Base-by-base conservation (phyloP, 768 basidiomycete species). In the Boletus barrowsii region DNA sequence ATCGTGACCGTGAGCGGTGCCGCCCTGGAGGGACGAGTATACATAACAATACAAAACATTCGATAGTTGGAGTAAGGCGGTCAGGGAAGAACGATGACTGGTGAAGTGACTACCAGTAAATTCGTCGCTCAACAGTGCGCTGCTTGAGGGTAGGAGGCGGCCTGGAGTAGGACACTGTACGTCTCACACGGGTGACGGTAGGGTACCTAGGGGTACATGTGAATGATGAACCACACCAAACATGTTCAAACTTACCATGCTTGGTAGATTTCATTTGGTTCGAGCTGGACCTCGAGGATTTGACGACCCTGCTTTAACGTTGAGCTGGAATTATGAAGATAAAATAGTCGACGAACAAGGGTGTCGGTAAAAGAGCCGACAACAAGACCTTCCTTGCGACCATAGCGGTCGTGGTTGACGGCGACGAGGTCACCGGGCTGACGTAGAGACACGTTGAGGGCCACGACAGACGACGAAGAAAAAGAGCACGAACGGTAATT, bases 381-480 rank as follows among this genome's bases (percentile, higher is more conserved):
- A 59, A 93, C 90, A 53, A 92, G 79, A 48, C 92, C 91, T 67
- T 94, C 90, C 64, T 79, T 82, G 58, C 81, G 77, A 62, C 86
- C 87, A 55, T 78, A 78, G 30, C 71, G 49, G 37, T 82, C 82
- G 65, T 88, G 80, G 63, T 83, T 79, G 64, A 92, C 85, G 52
- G 87, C 78, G 70, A 93, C 90, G 66, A 91, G 78, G 69, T 93
- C 90, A 56, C 90, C 90, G 50, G 88, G 81, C 87, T 90, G 53
- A 22, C 22, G 42, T 33, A 46, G 41, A 39, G 45, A 45, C 11
- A 45, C 11, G 17, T 26, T 66, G 9, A 56, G 47, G 37, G 42
- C 33, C 29, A 42, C 35, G 4, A 3, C 26, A 26, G 10, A 48
- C 32, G 18, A 51, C 5, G 45, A 54, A 10, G 33, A 45, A 39